A percentile compares a stretch with the other conserved stretches of the same genome.
phyloP scores from a whole-genome alignment of 2,329 filamentous ascomycete genomes.

The Didymella pomorum region DNA sequence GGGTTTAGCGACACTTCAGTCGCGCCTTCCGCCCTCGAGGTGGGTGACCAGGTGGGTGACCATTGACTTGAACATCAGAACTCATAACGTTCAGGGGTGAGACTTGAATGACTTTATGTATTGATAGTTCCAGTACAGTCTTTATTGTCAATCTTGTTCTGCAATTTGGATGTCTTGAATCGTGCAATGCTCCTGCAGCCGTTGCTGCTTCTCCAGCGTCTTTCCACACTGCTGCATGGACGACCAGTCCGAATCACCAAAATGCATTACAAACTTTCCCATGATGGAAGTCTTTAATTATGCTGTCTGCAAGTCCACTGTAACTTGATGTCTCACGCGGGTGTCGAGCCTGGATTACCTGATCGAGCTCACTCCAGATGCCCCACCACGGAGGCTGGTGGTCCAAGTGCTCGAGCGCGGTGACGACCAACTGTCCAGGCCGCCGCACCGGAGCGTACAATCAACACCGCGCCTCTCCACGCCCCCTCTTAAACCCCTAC shows the following conservation, averaged over 20 bases:
- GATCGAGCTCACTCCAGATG: constrained; percentile 24
- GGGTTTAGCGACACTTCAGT: constrained; percentile 26
- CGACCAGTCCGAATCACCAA: too few species aligned
- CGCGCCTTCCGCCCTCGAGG: constrained; percentile 19
- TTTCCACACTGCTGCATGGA: too few species aligned
- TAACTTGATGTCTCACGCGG: neutral
- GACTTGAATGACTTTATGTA: neutral
- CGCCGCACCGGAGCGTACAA: constrained; percentile 18
- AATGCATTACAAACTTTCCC: too few species aligned
- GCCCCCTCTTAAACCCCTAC: constrained; percentile 6
- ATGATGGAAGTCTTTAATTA: neutral
- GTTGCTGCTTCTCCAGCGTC: too few species aligned
- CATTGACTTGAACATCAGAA: constrained; percentile 1
- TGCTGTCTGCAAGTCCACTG: neutral
- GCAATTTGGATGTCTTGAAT: neutral
- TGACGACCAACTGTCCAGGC: constrained; percentile 27
- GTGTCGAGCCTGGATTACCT: constrained; percentile 4
- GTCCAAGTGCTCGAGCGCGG: constrained; percentile 22
- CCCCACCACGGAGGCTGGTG: constrained; percentile 27
- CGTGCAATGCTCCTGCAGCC: neutral
- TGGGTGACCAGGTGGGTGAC: constrained; percentile 37
- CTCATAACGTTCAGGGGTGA: neutral
- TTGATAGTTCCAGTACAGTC: neutral
- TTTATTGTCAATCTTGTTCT: neutral
- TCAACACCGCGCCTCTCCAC: constrained; percentile 23